A percentile compares a stretch with the other conserved stretches of the same genome.
phyloP scores from a whole-genome alignment of 2,329 filamentous ascomycete species.

The Fusarium palustre region DNA sequence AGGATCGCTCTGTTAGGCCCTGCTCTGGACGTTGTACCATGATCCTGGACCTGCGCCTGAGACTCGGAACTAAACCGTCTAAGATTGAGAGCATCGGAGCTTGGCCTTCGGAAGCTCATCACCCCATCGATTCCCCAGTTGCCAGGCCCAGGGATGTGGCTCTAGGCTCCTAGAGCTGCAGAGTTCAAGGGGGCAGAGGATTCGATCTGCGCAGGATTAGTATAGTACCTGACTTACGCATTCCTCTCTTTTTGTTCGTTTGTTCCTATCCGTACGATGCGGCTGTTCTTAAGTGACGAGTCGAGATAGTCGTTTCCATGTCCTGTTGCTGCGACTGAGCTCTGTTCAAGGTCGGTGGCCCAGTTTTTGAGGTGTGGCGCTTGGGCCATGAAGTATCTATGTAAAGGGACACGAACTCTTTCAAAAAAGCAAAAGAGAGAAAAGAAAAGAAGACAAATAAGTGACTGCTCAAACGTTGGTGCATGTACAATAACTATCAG shows the following conservation, averaged over 20 bases:
- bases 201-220: slow-evolving; percentile 17
- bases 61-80: slow-evolving; percentile 26
- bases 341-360: slow-evolving; percentile 16
- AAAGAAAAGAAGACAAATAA: not conserved
- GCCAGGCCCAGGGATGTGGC: slow-evolving; percentile 17
- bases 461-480: slow-evolving; percentile 15
- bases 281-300: not conserved
- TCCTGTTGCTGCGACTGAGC: slow-evolving; percentile 23
- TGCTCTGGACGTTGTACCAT: slow-evolving; percentile 22
- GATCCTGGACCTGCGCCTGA: slow-evolving; percentile 23
- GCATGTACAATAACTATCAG: not conserved
- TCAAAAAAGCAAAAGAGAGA: not conserved
- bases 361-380: slow-evolving; percentile 24
- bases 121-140: slow-evolving; percentile 39
- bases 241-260: not conserved
- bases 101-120: slow-evolving; percentile 27
- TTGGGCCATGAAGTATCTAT: slow-evolving; percentile 25
- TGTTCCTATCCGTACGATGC: not conserved
- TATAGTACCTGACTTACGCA: not conserved
- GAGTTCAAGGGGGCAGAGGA: slow-evolving; percentile 21
- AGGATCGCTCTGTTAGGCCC: slow-evolving; percentile 5
- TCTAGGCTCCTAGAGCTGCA: slow-evolving; percentile 2
- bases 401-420: slow-evolving; percentile 3
- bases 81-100: slow-evolving; percentile 36
- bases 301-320: not conserved